Conservation (phyloP, 495 filamentous ascomycete species). For the Annulohypoxylon moriforme region DNA sequence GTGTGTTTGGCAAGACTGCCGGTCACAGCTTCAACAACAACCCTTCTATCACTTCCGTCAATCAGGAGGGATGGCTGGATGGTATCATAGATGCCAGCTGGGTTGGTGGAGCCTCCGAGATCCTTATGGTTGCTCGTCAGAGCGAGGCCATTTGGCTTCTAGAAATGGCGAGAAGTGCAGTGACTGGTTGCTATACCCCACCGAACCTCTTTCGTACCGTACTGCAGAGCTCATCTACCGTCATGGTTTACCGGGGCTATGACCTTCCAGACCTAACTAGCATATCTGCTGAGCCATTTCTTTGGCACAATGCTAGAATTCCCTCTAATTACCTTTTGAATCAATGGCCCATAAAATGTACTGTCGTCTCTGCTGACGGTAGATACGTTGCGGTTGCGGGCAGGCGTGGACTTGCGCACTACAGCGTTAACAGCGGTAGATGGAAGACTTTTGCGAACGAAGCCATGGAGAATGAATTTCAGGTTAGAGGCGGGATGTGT, state of each 20-base stretch:
- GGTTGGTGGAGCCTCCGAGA: constrained; percentile 87
- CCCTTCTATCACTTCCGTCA: constrained; percentile 67
- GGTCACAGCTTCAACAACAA: constrained; percentile 84
- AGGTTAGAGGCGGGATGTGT: constrained; percentile 95
- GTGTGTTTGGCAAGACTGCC: constrained; percentile 91
- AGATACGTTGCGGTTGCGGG: constrained; percentile 96
- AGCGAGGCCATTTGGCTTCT: constrained; percentile 86
- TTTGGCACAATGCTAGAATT: constrained; percentile 93
- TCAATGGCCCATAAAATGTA: constrained; percentile 91
- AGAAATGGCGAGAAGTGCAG: constrained; percentile 91
- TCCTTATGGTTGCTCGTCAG: constrained; percentile 74
- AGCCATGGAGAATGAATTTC: constrained; percentile 85
- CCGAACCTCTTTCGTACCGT: constrained; percentile 89
- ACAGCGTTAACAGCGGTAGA: constrained; percentile 90
- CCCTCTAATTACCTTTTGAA: constrained; percentile 84
- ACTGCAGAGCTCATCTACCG: constrained; percentile 83
- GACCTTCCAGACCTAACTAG: constrained; percentile 89
- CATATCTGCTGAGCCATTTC: constrained; percentile 88
- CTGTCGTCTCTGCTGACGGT: constrained; percentile 88
- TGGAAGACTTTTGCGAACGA: constrained; percentile 95
- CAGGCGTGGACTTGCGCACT: constrained; percentile 91
- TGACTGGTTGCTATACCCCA: constrained; percentile 88
- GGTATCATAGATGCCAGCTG: constrained; percentile 82
- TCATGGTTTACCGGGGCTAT: constrained; percentile 93
- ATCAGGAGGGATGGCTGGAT: constrained; percentile 81